Percentiles rank a stretch among this genome's conserved stretches.
Conservation (phyloP, 176 grass and related monocot species). For the Miscanthus lutarioriparius region DNA sequence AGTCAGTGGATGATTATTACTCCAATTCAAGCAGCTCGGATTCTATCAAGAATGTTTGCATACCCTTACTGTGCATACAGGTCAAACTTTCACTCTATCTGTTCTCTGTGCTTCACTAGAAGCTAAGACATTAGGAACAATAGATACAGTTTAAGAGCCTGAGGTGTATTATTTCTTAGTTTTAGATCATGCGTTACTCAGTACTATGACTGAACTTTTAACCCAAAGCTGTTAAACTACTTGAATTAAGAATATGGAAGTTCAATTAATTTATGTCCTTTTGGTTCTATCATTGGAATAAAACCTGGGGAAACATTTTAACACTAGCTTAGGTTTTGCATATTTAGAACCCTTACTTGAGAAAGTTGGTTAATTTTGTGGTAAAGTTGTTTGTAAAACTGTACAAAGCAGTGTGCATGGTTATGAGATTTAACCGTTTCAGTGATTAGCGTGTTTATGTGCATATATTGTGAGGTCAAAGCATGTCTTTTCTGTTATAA, state of each 20-base stretch:
- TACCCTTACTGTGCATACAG: conserved; percentile 97
- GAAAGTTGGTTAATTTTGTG: neutral
- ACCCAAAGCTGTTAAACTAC: neutral
- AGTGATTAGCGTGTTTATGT: neutral
- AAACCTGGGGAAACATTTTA: neutral
- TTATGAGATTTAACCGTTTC: neutral
- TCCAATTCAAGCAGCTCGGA: conserved; percentile 88
- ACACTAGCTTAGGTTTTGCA: conserved; percentile 8
- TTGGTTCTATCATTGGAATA: neutral
- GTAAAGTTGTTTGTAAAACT: conserved; percentile 3
- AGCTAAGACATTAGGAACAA: conserved; percentile 5
- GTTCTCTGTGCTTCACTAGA: conserved; percentile 9
- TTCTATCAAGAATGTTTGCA: conserved; percentile 80
- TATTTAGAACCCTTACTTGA: conserved; percentile 27
- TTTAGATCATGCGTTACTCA: neutral
- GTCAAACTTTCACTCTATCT: conserved; percentile 41
- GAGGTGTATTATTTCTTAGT: neutral
- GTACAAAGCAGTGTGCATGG: neutral
- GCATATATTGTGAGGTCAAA: neutral
- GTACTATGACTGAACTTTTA: neutral
- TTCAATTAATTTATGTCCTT: neutral
- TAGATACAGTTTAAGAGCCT: neutral
- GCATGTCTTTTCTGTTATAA: conserved; percentile 29
- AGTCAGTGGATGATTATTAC: conserved; percentile 97
- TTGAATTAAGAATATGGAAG: neutral